Base-by-base conservation (phyloP, 306 rosid genomes). In the Glycine tomentella region DNA sequence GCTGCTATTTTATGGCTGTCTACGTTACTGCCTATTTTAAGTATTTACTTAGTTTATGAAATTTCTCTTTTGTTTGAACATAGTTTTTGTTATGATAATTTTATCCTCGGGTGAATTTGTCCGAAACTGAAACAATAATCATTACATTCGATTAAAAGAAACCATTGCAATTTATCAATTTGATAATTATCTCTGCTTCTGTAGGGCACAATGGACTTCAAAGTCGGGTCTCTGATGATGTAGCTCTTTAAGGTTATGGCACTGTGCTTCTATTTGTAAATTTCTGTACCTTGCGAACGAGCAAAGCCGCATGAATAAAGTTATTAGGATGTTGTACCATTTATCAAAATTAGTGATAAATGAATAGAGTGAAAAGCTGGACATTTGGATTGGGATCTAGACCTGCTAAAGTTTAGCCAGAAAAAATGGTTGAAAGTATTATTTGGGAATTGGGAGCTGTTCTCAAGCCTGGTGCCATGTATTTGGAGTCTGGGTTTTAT, bases 191-290 rank as follows among this genome's bases (percentile, higher is more conserved):
- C 83, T 81, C 12, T 81, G 40, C 68, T 48, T 48, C 33, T 77
- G 83, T 50, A 85, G 88, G 73, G 53, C 14, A 4, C 51, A 63
- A 16, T 25, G 73, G 72, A 34, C 65, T 72, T 72, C 69, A 77
- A 64, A 72, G 31, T 25, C 31, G 31, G 31, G 31, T 45, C 62
- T 67, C 80, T 46, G 68, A 36, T 33, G 74, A 80, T 9, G 79
- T 46, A 25, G 72, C 61, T 65, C 63, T 81, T 49, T 81, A 78
- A 77, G 76, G 59, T 56, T 72, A 65, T 58, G 77, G 20, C 51
- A 40, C 52, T 9, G 50, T 72, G 56, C 77, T 64, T 53, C 76
- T 81, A 55, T 59, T 64, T 84, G 82, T 84, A 75, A 61, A 85
- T 71, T 64, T 76, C 52, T 76, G 80, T 72, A 71, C 40, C 73